Evolutionary conservation across 1,284 basidiomycete species (phyloP).

Genomic region (Hortiboletus rubellus): DNA sequence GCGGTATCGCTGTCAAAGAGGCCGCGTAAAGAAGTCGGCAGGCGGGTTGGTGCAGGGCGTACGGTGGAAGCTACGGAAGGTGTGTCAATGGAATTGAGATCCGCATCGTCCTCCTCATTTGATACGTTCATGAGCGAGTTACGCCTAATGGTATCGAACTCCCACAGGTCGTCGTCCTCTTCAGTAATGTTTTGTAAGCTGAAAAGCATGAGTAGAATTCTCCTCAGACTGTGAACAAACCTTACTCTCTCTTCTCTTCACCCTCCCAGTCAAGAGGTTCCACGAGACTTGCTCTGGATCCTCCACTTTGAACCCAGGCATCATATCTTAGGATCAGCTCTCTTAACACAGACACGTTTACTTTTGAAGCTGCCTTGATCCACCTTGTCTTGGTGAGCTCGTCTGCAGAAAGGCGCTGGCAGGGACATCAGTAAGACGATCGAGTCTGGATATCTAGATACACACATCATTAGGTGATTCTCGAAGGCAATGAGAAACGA

Average conservation of each 20-base stretch:
- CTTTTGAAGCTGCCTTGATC: conserved; percentile 80
- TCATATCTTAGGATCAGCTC: conserved; percentile 82
- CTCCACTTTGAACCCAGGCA: conserved; percentile 77
- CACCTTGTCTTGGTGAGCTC: conserved; percentile 91
- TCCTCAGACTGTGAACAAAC: not conserved
- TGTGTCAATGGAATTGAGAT: conserved; percentile 30
- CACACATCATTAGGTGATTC: conserved; percentile 80
- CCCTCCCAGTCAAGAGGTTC: conserved; percentile 72
- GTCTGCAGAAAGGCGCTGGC: conserved; percentile 83
- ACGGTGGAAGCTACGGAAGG: conserved; percentile 45
- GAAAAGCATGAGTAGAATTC: conserved; percentile 13
- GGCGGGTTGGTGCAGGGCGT: conserved; percentile 43
- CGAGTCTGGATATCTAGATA: conserved; percentile 9
- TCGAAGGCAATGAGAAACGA: conserved; percentile 82
- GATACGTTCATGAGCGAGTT: conserved; percentile 31
- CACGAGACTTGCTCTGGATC: conserved; percentile 78
- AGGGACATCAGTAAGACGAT: conserved; percentile 11
- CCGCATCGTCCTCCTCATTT: conserved; percentile 20
- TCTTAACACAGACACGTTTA: conserved; percentile 70
- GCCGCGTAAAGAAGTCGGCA: conserved; percentile 70
- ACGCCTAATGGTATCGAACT: conserved; percentile 72
- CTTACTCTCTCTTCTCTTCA: conserved; percentile 56
- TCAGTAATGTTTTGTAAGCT: conserved; percentile 36
- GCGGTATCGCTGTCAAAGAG: conserved; percentile 60
- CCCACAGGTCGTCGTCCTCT: conserved; percentile 63